phyloP scores from a whole-genome alignment of 257 asterid genomes.

The Nicotiana tomentosiformis region DNA sequence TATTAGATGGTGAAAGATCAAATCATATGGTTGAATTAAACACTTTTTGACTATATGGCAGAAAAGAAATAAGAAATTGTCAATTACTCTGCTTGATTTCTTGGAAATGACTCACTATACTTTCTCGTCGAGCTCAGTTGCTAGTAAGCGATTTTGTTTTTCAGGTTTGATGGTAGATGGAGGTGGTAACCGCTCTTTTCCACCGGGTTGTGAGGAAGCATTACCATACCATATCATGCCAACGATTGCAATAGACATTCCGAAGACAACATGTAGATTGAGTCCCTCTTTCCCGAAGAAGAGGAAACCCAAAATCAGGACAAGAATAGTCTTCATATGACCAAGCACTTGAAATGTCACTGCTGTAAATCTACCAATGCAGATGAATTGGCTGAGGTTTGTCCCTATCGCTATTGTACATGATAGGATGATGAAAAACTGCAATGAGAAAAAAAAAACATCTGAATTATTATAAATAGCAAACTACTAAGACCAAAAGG shows the following conservation, averaged over 20 bases:
- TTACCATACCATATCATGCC: constrained; percentile 80
- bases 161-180: constrained; percentile 24
- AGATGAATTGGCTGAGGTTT: constrained; percentile 81
- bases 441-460: constrained; percentile 13
- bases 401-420: constrained; percentile 71
- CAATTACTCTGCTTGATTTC: background rate
- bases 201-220: constrained; percentile 63
- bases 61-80: background rate
- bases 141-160: constrained; percentile 33
- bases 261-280: constrained; percentile 55
- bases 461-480: background rate
- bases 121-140: constrained; percentile 34
- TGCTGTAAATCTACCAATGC: constrained; percentile 89
- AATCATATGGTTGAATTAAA: background rate
- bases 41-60: background rate
- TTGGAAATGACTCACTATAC: constrained; percentile 24
- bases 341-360: constrained; percentile 82
- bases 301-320: constrained; percentile 61
- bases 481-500: background rate
- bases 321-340: constrained; percentile 77
- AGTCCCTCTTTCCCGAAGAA: constrained; percentile 73
- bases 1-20: background rate
- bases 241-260: constrained; percentile 54
- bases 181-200: constrained; percentile 40
- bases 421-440: constrained; percentile 50